A percentile compares a stretch with the other conserved stretches of the same genome.
phyloP scores from a whole-genome alignment of 345 rosid genomes.

The Populus simonii region DNA sequence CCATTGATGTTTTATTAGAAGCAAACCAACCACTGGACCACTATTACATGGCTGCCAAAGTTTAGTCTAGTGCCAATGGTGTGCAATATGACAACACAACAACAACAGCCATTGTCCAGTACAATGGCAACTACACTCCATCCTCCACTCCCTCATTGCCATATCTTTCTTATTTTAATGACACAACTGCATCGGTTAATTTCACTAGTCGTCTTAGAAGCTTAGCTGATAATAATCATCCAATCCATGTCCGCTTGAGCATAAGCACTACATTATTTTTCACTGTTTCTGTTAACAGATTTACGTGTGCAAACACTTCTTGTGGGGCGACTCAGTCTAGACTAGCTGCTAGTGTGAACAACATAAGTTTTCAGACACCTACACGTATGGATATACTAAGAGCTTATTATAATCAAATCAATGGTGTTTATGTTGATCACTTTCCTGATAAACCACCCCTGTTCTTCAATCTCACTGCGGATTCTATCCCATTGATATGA shows the following conservation, averaged over 20 bases:
- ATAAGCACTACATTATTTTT: slow-evolving; percentile 31
- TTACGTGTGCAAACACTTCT: slow-evolving; percentile 25
- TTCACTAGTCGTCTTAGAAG: slow-evolving; percentile 29
- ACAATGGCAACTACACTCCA: slow-evolving; percentile 20
- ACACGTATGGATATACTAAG: slow-evolving; percentile 34
- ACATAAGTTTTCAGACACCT: slow-evolving; percentile 37
- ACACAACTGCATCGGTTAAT: slow-evolving; percentile 26
- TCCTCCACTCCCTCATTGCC: slow-evolving; percentile 29
- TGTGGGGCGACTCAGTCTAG: slow-evolving; percentile 31
- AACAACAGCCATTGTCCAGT: slow-evolving; percentile 41
- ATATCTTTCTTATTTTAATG: slow-evolving; percentile 38
- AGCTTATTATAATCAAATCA: slow-evolving; percentile 34
- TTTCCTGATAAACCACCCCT: slow-evolving; percentile 52
- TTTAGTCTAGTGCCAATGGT: slow-evolving; percentile 21
- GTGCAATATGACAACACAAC: slow-evolving; percentile 32
- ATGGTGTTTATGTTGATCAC: slow-evolving; percentile 28
- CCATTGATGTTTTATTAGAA: slow-evolving; percentile 45
- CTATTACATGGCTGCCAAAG: slow-evolving; percentile 58
- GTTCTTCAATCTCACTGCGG: slow-evolving; percentile 46
- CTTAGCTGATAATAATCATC: slow-evolving; percentile 19
- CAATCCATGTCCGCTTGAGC: slow-evolving; percentile 34
- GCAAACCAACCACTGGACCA: slow-evolving; percentile 36
- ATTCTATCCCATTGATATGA: slow-evolving; percentile 16
- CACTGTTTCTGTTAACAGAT: slow-evolving; percentile 37
- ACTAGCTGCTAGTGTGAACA: slow-evolving; percentile 43